These are phyloP conservation scores for Microcyclosporella mali DNA, from an alignment of 2,329 filamentous ascomycete species.

Conservation along the genomic window DNA sequence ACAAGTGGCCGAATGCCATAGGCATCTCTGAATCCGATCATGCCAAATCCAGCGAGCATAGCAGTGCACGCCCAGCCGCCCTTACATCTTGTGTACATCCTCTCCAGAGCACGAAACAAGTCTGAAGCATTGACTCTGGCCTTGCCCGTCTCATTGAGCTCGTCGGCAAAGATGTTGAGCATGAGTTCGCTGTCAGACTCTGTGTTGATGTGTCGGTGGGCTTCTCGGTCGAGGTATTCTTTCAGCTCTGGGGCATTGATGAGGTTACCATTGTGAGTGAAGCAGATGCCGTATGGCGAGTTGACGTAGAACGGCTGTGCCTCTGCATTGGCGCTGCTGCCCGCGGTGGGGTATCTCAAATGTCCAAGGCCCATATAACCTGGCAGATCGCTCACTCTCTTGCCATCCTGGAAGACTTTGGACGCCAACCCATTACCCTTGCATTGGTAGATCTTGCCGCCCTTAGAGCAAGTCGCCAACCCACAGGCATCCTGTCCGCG, in stretches of 20 bases:
- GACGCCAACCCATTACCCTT: constrained; percentile 86
- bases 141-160: constrained; percentile 74
- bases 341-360: constrained; percentile 82
- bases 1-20: constrained; percentile 79
- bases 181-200: constrained; percentile 84
- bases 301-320: constrained; percentile 93
- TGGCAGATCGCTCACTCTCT: constrained; percentile 65
- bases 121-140: constrained; percentile 72
- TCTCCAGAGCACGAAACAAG: constrained; percentile 63
- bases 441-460: constrained; percentile 78
- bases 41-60: constrained; percentile 75
- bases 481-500: constrained; percentile 84
- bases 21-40: constrained; percentile 72
- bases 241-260: constrained; percentile 70
- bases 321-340: constrained; percentile 75
- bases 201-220: constrained; percentile 82
- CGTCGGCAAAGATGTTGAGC: constrained; percentile 81
- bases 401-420: constrained; percentile 77
- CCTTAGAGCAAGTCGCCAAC: constrained; percentile 67
- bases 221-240: constrained; percentile 67
- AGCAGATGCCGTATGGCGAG: constrained; percentile 71
- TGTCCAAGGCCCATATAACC: constrained; percentile 85
- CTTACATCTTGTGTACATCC: constrained; percentile 66
- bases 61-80: constrained; percentile 75
- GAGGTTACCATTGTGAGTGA: constrained; percentile 83